These are phyloP conservation scores for Trichoderma koningii DNA, from an alignment of 2,329 filamentous ascomycete species.

Conservation along the genomic window DNA sequence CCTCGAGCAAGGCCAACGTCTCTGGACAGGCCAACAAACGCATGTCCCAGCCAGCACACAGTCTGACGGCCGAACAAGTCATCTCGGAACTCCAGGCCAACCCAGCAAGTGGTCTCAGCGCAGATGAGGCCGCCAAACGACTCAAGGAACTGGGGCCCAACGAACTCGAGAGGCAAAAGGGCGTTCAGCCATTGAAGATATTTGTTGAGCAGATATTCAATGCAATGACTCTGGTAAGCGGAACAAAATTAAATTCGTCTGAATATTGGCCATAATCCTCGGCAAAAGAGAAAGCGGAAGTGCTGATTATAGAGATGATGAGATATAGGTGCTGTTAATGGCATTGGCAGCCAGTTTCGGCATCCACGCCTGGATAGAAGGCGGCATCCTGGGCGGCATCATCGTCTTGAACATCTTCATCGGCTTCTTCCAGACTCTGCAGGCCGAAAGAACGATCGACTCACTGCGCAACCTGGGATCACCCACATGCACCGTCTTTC, in stretches of 20 bases:
- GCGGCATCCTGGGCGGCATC: slow-evolving; percentile 51
- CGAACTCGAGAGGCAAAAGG: slow-evolving; percentile 50
- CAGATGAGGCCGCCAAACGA: slow-evolving; percentile 52
- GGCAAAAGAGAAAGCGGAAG: no score
- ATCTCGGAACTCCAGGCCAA: slow-evolving; percentile 56
- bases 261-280: neutral
- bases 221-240: slow-evolving; percentile 55
- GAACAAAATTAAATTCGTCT: no score
- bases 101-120: slow-evolving; percentile 55
- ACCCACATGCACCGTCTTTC: slow-evolving; percentile 42
- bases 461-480: slow-evolving; percentile 41
- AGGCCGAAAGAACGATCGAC: slow-evolving; percentile 45
- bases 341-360: slow-evolving; percentile 58
- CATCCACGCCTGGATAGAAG: slow-evolving; percentile 55
- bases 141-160: slow-evolving; percentile 60
- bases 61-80: slow-evolving; percentile 52
- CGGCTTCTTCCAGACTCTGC: slow-evolving; percentile 47
- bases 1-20: slow-evolving; percentile 32
- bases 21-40: slow-evolving; percentile 41
- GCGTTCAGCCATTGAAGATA: slow-evolving; percentile 60
- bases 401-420: slow-evolving; percentile 54
- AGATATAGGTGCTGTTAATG: slow-evolving; percentile 52
- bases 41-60: slow-evolving; percentile 60
- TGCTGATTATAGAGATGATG: neutral
- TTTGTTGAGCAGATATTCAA: slow-evolving; percentile 59